Conservation (phyloP, 768 basidiomycete species). For the Agrocybe pediades region DNA sequence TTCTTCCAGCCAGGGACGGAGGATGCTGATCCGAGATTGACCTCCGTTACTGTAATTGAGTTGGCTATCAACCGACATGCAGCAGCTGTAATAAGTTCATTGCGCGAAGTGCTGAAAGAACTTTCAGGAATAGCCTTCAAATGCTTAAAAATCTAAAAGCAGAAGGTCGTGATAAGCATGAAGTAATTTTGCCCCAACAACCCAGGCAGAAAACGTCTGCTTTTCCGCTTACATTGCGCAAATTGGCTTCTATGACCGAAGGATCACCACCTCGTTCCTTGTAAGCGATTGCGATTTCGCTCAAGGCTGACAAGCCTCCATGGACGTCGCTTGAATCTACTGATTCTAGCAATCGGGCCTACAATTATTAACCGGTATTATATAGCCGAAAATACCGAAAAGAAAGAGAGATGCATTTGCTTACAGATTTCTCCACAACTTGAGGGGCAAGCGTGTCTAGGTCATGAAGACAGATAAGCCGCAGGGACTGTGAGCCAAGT, state of each 20-base stretch:
- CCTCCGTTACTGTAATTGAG: slow-evolving; percentile 61
- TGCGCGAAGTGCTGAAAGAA: slow-evolving; percentile 63
- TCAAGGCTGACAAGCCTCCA: slow-evolving; percentile 75
- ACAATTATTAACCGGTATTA: slow-evolving; percentile 8
- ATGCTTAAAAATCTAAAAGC: slow-evolving; percentile 66
- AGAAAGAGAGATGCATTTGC: slow-evolving; percentile 21
- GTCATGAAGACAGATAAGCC: slow-evolving; percentile 65
- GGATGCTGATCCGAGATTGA: slow-evolving; percentile 39
- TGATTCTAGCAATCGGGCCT: slow-evolving; percentile 63
- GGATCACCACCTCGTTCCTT: slow-evolving; percentile 30
- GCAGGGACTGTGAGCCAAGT: slow-evolving; percentile 75
- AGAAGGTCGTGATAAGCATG: slow-evolving; percentile 1
- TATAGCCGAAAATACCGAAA: neutral
- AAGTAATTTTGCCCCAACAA: neutral
- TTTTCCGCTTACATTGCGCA: slow-evolving; percentile 46
- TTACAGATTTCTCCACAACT: slow-evolving; percentile 54
- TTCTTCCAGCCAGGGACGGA: slow-evolving; percentile 64
- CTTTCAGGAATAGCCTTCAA: slow-evolving; percentile 58
- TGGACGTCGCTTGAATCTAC: slow-evolving; percentile 75
- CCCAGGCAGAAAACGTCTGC: neutral
- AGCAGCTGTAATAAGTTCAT: slow-evolving; percentile 71
- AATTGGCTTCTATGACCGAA: slow-evolving; percentile 33
- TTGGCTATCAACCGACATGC: slow-evolving; percentile 71
- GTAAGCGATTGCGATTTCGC: slow-evolving; percentile 71
- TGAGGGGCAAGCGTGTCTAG: slow-evolving; percentile 51